Base-by-base conservation (phyloP, 2,329 filamentous ascomycete genomes). In the Cladosporium sphaerospermum region DNA sequence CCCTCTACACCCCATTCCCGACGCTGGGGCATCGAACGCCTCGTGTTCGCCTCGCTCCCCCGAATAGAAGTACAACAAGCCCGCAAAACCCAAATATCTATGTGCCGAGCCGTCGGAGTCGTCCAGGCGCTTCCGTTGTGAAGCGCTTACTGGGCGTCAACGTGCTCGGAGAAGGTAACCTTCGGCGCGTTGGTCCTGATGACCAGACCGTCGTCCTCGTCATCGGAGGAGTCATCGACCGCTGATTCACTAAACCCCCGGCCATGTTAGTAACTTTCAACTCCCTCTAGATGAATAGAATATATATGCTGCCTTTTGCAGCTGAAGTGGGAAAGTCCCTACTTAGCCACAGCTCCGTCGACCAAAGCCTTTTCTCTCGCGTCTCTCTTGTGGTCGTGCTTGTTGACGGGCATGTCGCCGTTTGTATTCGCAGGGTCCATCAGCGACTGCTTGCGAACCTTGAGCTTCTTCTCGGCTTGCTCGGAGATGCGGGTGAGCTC, bases 401-500 rank as follows among this genome's bases (percentile, higher is more conserved):
- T 34, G 34, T 45, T 52, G 19, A 52, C 44, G 9, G 50, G 50
- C 10, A 40, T 49, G 37, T 43, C 53, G 16, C 44, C 39, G 33
- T 43, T 45, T 3, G 56, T 57, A 36, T 45, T 47, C n/a, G 45
- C 53, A 10, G 53, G 44, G 23, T 59, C 58, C 47, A 59, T 52
- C 6, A 57, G 45, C 9, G 48, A 53, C 44, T 64, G 62, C 16
- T 61, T 57, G 31, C 63, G 61, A 8, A 74, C 65, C 55, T 70
- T 72, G 52, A 78, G 60, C 61, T 78, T 78, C 67, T 73, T 73
- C 62, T 78, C 75, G 9, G 73, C 71, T 42, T 75, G 73, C 53
- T 73, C 71, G 14, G 78, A 80, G 59, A 84, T 81, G 56, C 78
- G 75, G 7, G 73, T 82, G 59, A 97, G 79, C 71, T 96, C 92